phyloP scores from a whole-genome alignment of 1,284 basidiomycete genomes.

The Agroathelia rolfsii region DNA sequence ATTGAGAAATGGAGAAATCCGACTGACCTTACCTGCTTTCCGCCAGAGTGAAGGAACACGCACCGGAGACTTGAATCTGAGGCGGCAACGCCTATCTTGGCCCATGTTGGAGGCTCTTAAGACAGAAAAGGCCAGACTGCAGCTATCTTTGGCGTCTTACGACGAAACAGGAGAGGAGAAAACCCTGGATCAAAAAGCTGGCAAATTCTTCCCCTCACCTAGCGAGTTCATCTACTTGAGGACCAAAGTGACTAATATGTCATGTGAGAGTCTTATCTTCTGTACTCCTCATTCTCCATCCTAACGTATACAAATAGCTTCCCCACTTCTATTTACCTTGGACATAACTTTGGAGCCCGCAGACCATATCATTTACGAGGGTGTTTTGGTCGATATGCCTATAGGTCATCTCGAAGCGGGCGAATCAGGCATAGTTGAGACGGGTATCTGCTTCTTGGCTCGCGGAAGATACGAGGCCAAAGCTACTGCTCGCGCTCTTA shows the following conservation, averaged over 20 bases:
- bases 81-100: conserved; percentile 65
- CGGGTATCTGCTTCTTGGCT: conserved; percentile 67
- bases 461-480: conserved; percentile 62
- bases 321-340: conserved; percentile 39
- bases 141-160: conserved; percentile 40
- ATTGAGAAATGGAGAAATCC: too few relatives aligned
- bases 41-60: conserved; percentile 65
- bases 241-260: conserved; percentile 48
- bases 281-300: too few relatives aligned
- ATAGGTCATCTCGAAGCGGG: conserved; percentile 47
- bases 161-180: conserved; percentile 20
- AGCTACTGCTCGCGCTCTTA: conserved; percentile 48
- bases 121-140: conserved; percentile 48
- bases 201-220: conserved; percentile 35
- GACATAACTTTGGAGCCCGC: conserved; percentile 45
- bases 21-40: too few relatives aligned
- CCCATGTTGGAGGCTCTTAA: conserved; percentile 71
- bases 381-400: conserved; percentile 47
- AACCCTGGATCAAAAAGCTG: conserved; percentile 19
- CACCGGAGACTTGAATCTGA: conserved; percentile 63
- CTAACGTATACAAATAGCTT: conserved; percentile 30
- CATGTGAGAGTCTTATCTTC: too few relatives aligned
- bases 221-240: conserved; percentile 53
- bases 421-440: conserved; percentile 39
- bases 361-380: conserved; percentile 65